Conservation (phyloP, 2,329 filamentous ascomycete genomes). For the Alternaria consortialis region DNA sequence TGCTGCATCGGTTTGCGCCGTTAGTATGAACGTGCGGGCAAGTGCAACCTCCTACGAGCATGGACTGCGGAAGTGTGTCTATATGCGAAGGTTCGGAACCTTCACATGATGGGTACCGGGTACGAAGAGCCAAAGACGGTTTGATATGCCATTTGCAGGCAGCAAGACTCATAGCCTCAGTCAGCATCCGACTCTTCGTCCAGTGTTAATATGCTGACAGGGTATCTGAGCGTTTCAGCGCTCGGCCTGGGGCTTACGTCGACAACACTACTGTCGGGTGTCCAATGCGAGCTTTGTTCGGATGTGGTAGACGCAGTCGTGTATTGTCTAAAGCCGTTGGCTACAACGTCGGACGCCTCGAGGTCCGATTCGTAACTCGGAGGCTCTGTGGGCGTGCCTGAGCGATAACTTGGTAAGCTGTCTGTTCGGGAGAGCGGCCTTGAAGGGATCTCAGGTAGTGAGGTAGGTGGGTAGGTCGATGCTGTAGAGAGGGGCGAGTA, state of each 20-base stretch:
- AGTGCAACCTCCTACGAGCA: background rate
- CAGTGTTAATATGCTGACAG: slow-evolving; percentile 34
- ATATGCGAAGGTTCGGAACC: background rate
- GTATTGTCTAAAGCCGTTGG: slow-evolving; percentile 56
- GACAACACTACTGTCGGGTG: slow-evolving; percentile 50
- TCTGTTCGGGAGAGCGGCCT: slow-evolving; percentile 49
- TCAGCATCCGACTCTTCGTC: slow-evolving; percentile 31
- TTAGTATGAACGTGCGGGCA: background rate
- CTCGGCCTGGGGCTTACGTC: slow-evolving; percentile 51
- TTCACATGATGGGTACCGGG: background rate
- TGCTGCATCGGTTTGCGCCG: background rate
- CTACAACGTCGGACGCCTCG: slow-evolving; percentile 49
- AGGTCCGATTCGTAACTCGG: slow-evolving; percentile 55
- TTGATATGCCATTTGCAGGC: slow-evolving; percentile 4
- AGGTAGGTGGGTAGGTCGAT: slow-evolving; percentile 43
- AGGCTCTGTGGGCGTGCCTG: slow-evolving; percentile 48
- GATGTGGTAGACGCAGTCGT: slow-evolving; percentile 36
- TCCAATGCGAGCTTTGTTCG: slow-evolving; percentile 43
- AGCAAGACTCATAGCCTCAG: slow-evolving; percentile 7
- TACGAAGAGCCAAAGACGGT: slow-evolving; percentile 14
- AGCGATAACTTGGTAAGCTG: slow-evolving; percentile 57
- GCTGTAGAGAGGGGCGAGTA: slow-evolving; percentile 41
- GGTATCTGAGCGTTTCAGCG: slow-evolving; percentile 47
- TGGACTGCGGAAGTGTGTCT: background rate
- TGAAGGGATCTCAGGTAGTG: slow-evolving; percentile 45